These are phyloP conservation scores for Blastobotrys illinoisensis DNA, from an alignment of 1,139 yeast genomes.

Conservation along the genomic window DNA sequence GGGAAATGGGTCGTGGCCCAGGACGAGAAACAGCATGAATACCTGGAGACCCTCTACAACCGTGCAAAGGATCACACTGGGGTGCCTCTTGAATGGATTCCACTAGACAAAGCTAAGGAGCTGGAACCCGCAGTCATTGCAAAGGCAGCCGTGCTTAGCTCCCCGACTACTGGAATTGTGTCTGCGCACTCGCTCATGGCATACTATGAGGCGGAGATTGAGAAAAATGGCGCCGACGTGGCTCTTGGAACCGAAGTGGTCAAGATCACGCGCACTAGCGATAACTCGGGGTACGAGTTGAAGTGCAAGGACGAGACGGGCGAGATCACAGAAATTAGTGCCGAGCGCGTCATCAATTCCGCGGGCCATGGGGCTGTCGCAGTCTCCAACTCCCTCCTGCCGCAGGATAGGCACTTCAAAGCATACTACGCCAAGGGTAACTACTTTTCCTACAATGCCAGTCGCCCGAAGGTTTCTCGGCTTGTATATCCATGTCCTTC, in stretches of 20 bases:
- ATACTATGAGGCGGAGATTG: constrained; percentile 51
- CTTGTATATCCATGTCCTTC: constrained; percentile 76
- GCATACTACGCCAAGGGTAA: constrained; percentile 80
- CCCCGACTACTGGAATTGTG: constrained; percentile 84
- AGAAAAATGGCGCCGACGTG: constrained; percentile 55
- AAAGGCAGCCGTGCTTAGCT: constrained; percentile 52
- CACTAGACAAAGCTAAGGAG: constrained; percentile 39
- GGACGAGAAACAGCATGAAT: constrained; percentile 54
- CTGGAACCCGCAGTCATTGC: constrained; percentile 68
- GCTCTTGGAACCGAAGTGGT: constrained; percentile 58
- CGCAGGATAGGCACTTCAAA: constrained; percentile 50
- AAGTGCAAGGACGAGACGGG: constrained; percentile 21
- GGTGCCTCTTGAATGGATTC: constrained; percentile 56
- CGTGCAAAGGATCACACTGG: constrained; percentile 39
- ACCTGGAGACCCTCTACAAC: constrained; percentile 48
- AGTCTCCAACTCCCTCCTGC: constrained; percentile 63
- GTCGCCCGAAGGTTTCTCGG: constrained; percentile 39
- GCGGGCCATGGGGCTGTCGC: constrained; percentile 75
- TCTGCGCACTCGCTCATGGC: constrained; percentile 72
- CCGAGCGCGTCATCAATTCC: constrained; percentile 61
- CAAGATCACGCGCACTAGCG: constrained; percentile 35
- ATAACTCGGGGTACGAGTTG: constrained; percentile 23
- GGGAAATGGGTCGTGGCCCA: constrained; percentile 93
- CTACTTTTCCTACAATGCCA: constrained; percentile 55
- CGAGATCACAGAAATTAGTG: constrained; percentile 42